These are phyloP conservation scores for Blastobotrys chiropterorum DNA, from an alignment of 805 yeast genomes.

Conservation along the genomic window DNA sequence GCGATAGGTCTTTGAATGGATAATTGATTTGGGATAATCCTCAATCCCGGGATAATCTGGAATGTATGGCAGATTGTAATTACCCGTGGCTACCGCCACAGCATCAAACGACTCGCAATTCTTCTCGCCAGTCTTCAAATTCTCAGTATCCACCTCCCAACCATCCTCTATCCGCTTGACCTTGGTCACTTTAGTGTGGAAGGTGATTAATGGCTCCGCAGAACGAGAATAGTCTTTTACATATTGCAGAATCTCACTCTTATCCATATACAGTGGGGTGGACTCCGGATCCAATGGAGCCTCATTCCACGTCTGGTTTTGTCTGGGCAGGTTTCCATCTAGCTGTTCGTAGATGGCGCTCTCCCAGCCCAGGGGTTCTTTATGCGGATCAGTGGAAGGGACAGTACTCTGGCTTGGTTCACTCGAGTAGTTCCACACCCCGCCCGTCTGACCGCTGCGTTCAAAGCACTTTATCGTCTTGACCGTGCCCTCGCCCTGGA, in stretches of 20 bases:
- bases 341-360: slow-evolving; percentile 53
- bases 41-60: slow-evolving; percentile 52
- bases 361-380: slow-evolving; percentile 18
- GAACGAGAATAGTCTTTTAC: slow-evolving; percentile 48
- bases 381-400: slow-evolving; percentile 30
- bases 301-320: slow-evolving; percentile 56
- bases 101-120: slow-evolving; percentile 42
- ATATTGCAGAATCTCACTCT: slow-evolving; percentile 58
- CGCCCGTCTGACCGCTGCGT: slow-evolving; percentile 56
- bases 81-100: slow-evolving; percentile 59
- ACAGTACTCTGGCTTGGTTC: slow-evolving; percentile 21
- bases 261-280: slow-evolving; percentile 49
- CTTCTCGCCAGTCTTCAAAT: slow-evolving; percentile 24
- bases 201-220: slow-evolving; percentile 37
- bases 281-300: slow-evolving; percentile 25
- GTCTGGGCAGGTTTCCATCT: slow-evolving; percentile 63
- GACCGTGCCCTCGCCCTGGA: slow-evolving; percentile 42
- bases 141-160: slow-evolving; percentile 41
- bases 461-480: slow-evolving; percentile 54
- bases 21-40: slow-evolving; percentile 40
- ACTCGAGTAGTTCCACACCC: slow-evolving; percentile 65
- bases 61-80: slow-evolving; percentile 52
- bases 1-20: slow-evolving; percentile 55
- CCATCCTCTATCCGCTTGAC: slow-evolving; percentile 28
- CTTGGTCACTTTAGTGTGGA: slow-evolving; percentile 43